Percentiles rank a stretch among this genome's conserved stretches.
Evolutionary conservation across 2,329 filamentous ascomycete genomes (phyloP).

Genomic region (Diatrype stigma): DNA sequence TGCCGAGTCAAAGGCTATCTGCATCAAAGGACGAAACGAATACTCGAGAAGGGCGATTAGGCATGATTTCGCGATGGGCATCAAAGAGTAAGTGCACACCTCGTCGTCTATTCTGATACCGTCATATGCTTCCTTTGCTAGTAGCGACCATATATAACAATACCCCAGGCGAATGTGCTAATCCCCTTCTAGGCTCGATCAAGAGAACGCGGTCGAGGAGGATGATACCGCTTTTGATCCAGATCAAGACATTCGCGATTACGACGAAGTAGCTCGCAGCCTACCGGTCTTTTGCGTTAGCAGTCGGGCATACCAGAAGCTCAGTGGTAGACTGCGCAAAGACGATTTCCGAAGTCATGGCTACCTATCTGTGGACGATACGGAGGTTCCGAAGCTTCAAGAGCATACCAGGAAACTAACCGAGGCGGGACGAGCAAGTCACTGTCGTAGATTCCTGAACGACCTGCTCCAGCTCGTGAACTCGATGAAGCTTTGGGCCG

Average conservation of each 20-base stretch:
- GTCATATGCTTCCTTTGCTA: no score
- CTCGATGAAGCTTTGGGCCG: conserved; percentile 37
- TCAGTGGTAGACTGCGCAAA: conserved; percentile 49
- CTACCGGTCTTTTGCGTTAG: conserved; percentile 64
- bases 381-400: conserved; percentile 56
- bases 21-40: conserved; percentile 53
- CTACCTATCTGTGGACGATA: conserved; percentile 49
- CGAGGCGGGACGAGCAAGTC: conserved; percentile 32
- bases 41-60: conserved; percentile 53
- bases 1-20: conserved; percentile 29
- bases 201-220: conserved; percentile 46
- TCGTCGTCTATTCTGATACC: background rate
- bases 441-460: conserved; percentile 46
- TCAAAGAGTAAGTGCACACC: conserved; percentile 41
- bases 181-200: conserved; percentile 39
- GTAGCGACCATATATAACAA: no score
- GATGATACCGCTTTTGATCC: conserved; percentile 53
- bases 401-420: conserved; percentile 56
- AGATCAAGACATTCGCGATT: conserved; percentile 51
- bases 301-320: conserved; percentile 57
- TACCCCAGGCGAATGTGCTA: background rate
- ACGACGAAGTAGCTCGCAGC: conserved; percentile 49
- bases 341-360: conserved; percentile 46
- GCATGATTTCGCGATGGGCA: conserved; percentile 54
- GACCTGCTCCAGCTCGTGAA: conserved; percentile 46